Evolutionary conservation across 1,139 yeast genomes (phyloP).

Genomic region (Pichia sp.): DNA sequence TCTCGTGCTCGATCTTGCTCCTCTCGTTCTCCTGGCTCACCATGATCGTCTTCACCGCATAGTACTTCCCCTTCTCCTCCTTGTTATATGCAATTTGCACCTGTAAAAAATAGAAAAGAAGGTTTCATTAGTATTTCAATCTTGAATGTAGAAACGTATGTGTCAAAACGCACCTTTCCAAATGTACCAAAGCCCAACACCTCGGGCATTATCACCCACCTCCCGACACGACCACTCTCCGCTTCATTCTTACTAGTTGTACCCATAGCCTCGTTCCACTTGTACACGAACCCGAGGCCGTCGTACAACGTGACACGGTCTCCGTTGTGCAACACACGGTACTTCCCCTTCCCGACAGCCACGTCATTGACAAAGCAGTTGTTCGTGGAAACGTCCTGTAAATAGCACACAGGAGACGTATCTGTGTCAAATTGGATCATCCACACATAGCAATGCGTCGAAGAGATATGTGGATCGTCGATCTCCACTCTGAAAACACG

Average conservation of each 20-base stretch:
- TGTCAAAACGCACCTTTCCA: conserved; percentile 39
- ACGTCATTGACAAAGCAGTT: conserved; percentile 47
- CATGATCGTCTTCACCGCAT: conserved; percentile 51
- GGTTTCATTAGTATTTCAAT: background rate
- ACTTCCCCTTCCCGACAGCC: conserved; percentile 24
- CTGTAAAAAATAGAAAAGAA: background rate
- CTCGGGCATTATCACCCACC: conserved; percentile 44
- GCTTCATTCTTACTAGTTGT: background rate
- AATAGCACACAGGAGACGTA: conserved; percentile 46
- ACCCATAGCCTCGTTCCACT: background rate
- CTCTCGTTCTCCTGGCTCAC: conserved; percentile 29
- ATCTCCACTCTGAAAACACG: conserved; percentile 17
- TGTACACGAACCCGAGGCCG: conserved; percentile 4
- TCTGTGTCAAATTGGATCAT: conserved; percentile 43
- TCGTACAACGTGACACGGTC: conserved; percentile 38
- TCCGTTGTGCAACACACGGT: conserved; percentile 40
- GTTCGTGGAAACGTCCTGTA: conserved; percentile 52
- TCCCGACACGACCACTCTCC: conserved; percentile 17
- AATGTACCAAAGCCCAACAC: conserved; percentile 59
- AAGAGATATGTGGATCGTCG: conserved; percentile 21
- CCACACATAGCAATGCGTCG: conserved; percentile 30
- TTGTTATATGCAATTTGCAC: conserved; percentile 32
- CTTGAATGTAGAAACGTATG: too few species aligned
- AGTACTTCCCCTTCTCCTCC: conserved; percentile 27
- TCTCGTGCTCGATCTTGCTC: conserved; percentile 39